Percentiles rank a stretch among this genome's conserved stretches.
These are phyloP conservation scores for Plasmodiophora brassicae DNA, from an alignment of 208 protist genomes.

Conservation along the genomic window DNA sequence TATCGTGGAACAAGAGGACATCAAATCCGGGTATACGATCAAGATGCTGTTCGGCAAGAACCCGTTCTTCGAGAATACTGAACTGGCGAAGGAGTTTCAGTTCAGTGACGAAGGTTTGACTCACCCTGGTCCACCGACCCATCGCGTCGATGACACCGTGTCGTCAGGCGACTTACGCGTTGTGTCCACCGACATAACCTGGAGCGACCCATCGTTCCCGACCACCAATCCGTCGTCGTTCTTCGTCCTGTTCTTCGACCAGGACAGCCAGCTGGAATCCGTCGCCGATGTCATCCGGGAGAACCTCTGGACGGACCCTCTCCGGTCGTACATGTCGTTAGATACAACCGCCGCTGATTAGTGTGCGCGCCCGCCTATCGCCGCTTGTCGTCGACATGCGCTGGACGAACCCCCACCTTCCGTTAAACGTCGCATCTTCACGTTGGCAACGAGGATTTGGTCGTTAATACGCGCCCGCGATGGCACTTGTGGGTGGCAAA, in stretches of 20 bases:
- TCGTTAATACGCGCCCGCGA: too few species aligned
- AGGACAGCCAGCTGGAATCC: background rate
- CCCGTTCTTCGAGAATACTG: background rate
- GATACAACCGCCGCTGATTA: background rate
- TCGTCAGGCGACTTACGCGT: background rate
- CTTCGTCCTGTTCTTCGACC: background rate
- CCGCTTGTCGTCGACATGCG: too few species aligned
- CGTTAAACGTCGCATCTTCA: too few species aligned
- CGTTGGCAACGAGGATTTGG: too few species aligned
- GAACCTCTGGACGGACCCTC: background rate
- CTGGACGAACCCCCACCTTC: too few species aligned
- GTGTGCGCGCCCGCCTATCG: too few species aligned
- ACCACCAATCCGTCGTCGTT: background rate
- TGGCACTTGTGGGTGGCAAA: too few species aligned
- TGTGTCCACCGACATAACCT: background rate
- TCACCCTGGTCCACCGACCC: too few species aligned
- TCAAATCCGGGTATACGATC: constrained; percentile 20
- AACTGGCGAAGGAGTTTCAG: background rate
- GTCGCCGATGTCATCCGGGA: background rate
- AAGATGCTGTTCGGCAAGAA: background rate
- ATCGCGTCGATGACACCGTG: background rate
- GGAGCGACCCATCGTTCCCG: background rate
- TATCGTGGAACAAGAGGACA: background rate
- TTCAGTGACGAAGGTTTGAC: constrained; percentile 13
- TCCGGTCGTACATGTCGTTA: background rate